phyloP scores from a whole-genome alignment of 306 rosid genomes.

The Echinosophora koreensis region DNA sequence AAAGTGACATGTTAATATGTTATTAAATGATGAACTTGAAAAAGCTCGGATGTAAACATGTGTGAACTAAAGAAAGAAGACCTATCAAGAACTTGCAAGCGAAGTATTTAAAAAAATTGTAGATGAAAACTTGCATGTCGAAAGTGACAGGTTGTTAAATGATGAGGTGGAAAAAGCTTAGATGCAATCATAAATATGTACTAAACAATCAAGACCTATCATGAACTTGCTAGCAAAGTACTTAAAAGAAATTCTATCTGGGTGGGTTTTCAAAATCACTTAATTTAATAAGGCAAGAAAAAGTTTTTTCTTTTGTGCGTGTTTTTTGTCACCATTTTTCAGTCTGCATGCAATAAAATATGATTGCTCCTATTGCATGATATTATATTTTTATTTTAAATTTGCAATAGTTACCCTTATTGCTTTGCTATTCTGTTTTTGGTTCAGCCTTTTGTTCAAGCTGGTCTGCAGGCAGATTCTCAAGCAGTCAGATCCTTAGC shows the following conservation, averaged over 20 bases:
- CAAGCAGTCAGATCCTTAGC: constrained; percentile 79
- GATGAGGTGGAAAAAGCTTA: not conserved
- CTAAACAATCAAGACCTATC: constrained; percentile 4
- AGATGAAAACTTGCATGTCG: not conserved
- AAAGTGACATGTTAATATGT: constrained; percentile 9
- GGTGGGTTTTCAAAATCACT: not conserved
- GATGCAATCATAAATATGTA: constrained; percentile 12
- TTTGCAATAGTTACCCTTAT: constrained; percentile 40
- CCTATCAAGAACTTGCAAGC: constrained; percentile 21
- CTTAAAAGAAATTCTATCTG: not conserved
- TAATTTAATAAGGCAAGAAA: constrained; percentile 22
- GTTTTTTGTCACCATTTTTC: constrained; percentile 19
- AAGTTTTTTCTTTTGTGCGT: constrained; percentile 1
- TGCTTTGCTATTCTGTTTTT: constrained; percentile 39
- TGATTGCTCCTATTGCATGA: not conserved
- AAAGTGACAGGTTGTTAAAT: not conserved
- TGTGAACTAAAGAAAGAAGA: constrained; percentile 4
- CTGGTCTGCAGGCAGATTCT: constrained; percentile 88
- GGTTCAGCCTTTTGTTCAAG: constrained; percentile 82
- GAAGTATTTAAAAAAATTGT: not conserved
- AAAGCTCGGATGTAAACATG: constrained; percentile 2
- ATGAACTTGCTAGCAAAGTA: constrained; percentile 21
- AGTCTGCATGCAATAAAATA: constrained; percentile 16
- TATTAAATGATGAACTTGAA: not conserved
- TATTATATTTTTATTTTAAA: constrained; percentile 8